Evolutionary conservation across 2,329 filamentous ascomycete genomes (phyloP).

Genomic region (Sporothrix sp.): DNA sequence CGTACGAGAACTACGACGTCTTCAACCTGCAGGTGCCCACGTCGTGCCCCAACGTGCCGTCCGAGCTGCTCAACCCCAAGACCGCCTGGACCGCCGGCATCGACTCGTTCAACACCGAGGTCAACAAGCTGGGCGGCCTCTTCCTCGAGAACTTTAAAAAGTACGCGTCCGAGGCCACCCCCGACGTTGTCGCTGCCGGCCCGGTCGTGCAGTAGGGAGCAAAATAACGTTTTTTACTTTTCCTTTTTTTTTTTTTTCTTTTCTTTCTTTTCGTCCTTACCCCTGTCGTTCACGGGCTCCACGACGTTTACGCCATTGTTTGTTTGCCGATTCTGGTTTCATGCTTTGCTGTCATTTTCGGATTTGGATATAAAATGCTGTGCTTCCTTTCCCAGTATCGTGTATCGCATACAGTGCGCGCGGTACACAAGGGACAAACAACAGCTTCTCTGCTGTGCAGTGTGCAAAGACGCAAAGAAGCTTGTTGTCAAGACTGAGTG

Average conservation of each 20-base stretch:
- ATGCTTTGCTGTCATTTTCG: not conserved
- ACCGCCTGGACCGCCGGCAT: constrained; percentile 80
- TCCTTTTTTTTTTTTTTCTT: not conserved
- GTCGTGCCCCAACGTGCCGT: constrained; percentile 76
- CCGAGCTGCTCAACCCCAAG: constrained; percentile 88
- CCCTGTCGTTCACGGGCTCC: not conserved
- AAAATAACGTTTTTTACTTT: not conserved
- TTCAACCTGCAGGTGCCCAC: constrained; percentile 98
- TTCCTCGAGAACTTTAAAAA: constrained; percentile 98
- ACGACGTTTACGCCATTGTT: constrained; percentile 7
- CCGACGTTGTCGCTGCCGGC: constrained; percentile 63
- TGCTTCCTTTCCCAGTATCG: not conserved
- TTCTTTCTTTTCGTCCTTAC: not conserved
- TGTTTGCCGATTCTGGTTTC: not conserved
- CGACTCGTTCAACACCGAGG: constrained; percentile 76
- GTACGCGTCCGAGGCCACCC: constrained; percentile 75
- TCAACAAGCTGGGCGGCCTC: constrained; percentile 77
- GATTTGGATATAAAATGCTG: constrained; percentile 7
- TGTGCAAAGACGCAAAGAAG: constrained; percentile 8
- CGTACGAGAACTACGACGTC: constrained; percentile 90
- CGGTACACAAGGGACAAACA: not conserved
- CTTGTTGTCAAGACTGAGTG: not conserved
- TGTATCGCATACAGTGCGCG: not conserved
- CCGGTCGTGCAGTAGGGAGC: constrained; percentile 30
- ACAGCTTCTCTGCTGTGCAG: constrained; percentile 6